Percentiles rank a stretch among this genome's conserved stretches.
Evolutionary conservation across 371 early-diverging fungal genomes (phyloP).

Genomic region (Saksenaea vasiformis): DNA sequence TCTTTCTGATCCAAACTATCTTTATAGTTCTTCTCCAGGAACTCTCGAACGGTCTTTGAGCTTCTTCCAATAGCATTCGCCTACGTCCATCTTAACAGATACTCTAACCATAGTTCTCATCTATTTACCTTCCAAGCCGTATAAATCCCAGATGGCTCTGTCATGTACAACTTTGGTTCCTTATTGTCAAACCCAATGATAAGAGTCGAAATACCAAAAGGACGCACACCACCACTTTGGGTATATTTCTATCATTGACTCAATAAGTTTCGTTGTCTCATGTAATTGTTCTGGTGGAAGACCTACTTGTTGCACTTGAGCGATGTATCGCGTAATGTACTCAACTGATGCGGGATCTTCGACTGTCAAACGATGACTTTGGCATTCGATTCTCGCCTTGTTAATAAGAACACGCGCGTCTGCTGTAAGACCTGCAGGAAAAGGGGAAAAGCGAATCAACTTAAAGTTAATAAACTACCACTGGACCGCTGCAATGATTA

Average conservation of each 20-base stretch:
- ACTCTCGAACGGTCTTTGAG: slow-evolving; percentile 96
- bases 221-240: slow-evolving; percentile 98
- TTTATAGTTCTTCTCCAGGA: slow-evolving; percentile 96
- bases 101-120: slow-evolving; percentile 8
- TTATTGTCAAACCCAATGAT: slow-evolving; percentile 93
- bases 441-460: background rate
- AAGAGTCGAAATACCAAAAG: slow-evolving; percentile 98
- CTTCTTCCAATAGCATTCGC: slow-evolving; percentile 97
- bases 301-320: slow-evolving; percentile 93
- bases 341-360: slow-evolving; percentile 98
- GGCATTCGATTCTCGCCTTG: slow-evolving; percentile 97
- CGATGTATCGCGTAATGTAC: slow-evolving; percentile 97
- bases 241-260: slow-evolving; percentile 87
- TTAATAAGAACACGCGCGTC: slow-evolving; percentile 97
- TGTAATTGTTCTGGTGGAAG: background rate
- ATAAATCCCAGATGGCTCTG: slow-evolving; percentile 99
- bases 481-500: background rate
- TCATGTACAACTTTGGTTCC: slow-evolving; percentile 94
- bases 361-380: slow-evolving; percentile 94
- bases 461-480: background rate
- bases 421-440: slow-evolving; percentile 80
- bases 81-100: slow-evolving; percentile 18
- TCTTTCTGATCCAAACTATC: slow-evolving; percentile 81
- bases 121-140: slow-evolving; percentile 91
- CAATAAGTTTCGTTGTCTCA: slow-evolving; percentile 2